phyloP scores from a whole-genome alignment of 2,329 filamentous ascomycete species.

The Fusarium circinatum region DNA sequence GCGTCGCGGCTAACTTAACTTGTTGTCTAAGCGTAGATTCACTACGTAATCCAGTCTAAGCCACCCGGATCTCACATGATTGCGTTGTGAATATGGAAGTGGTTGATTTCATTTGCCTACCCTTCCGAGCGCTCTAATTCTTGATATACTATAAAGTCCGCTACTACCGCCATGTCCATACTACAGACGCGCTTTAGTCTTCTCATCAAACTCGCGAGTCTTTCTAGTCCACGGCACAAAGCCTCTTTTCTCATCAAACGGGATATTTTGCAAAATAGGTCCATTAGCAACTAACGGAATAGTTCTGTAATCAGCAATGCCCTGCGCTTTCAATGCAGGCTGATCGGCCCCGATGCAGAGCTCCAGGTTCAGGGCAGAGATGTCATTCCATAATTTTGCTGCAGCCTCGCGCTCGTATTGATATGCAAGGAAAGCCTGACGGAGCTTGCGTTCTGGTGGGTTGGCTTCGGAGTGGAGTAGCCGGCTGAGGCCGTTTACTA shows the following conservation, averaged over 20 bases:
- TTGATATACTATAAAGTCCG: no score
- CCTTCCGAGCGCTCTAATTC: no score
- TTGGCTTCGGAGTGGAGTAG: neutral
- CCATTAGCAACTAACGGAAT: constrained; percentile 11
- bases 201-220: neutral
- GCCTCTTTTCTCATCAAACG: neutral
- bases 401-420: constrained; percentile 10
- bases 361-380: constrained; percentile 7
- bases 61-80: no score
- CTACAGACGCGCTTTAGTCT: neutral
- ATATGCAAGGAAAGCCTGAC: neutral
- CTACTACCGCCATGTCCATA: no score
- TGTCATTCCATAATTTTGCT: constrained; percentile 13
- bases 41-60: no score
- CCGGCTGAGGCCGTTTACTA: constrained; percentile 8
- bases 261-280: constrained; percentile 3
- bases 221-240: constrained; percentile 11
- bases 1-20: no score
- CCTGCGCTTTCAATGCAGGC: neutral
- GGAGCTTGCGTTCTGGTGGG: neutral
- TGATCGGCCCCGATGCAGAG: constrained; percentile 12
- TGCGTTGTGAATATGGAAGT: no score
- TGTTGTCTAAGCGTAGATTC: no score
- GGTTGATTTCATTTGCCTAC: no score
- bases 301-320: neutral